phyloP scores from a whole-genome alignment of 805 yeast genomes.

The Komagataella pastoris region DNA sequence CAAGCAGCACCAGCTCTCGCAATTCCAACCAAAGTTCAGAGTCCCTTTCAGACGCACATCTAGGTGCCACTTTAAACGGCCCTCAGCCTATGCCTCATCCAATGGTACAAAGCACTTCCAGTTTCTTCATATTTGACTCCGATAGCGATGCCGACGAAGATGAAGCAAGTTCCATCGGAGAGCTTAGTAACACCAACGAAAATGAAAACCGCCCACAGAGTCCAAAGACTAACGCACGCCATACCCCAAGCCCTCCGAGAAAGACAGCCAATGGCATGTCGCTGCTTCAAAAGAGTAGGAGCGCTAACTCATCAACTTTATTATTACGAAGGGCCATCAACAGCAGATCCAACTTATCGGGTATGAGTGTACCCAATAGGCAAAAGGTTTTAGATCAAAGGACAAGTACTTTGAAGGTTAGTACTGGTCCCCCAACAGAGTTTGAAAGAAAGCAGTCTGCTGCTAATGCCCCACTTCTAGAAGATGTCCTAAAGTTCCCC shows the following conservation, averaged over 20 bases:
- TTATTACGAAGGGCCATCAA: neutral
- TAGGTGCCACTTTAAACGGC: neutral
- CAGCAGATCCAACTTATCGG: neutral
- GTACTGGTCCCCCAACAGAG: neutral
- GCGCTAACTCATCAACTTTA: neutral
- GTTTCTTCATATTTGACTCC: neutral
- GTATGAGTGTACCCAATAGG: neutral
- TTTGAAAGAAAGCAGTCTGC: neutral
- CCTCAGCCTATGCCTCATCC: neutral
- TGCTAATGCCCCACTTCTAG: constrained; percentile 3
- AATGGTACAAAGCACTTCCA: neutral
- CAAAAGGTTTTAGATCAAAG: neutral
- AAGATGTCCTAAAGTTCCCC: constrained; percentile 50
- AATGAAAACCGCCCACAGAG: neutral
- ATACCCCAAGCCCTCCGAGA: neutral
- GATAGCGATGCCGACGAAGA: neutral
- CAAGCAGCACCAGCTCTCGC: neutral
- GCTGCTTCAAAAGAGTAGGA: neutral
- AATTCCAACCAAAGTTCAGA: neutral
- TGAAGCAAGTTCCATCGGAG: neutral
- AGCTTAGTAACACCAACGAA: neutral
- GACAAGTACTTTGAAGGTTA: neutral
- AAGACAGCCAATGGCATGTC: neutral
- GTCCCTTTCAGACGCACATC: neutral
- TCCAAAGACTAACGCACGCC: neutral